Conservation (phyloP, 2,329 filamentous ascomycete species). For the Colletotrichum viniferum region DNA sequence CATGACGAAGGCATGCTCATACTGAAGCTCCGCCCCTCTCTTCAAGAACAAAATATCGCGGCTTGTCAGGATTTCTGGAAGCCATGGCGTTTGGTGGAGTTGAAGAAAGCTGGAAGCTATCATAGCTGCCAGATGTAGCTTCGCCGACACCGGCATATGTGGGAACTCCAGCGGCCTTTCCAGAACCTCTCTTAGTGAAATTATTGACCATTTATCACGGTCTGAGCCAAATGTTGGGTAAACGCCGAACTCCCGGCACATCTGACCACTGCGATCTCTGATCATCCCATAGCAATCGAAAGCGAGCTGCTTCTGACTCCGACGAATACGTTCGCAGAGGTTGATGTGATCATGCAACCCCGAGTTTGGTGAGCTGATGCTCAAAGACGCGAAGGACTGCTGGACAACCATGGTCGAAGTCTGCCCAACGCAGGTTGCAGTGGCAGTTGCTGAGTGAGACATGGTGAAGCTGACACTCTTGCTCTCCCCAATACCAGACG, state of each 20-base stretch:
- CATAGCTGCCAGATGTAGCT: conserved; percentile 21
- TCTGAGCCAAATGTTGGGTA: not conserved
- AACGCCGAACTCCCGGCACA: not conserved
- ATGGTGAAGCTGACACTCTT: not conserved
- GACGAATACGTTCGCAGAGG: not conserved
- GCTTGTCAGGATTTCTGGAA: conserved; percentile 1
- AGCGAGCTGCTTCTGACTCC: not conserved
- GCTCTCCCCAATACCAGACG: fast-evolving
- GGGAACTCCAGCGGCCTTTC: not conserved
- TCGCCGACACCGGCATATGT: not conserved
- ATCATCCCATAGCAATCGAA: not conserved
- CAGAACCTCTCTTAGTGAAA: conserved; percentile 14
- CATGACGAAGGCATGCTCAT: conserved; percentile 6
- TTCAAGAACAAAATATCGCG: conserved; percentile 19
- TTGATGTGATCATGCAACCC: not conserved
- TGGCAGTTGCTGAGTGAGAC: not conserved
- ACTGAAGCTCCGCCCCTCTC: not conserved
- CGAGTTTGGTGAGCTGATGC: fast-evolving
- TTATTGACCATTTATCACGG: not conserved
- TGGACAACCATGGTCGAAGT: not conserved
- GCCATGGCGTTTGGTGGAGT: conserved; percentile 27
- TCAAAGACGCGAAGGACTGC: fast-evolving
- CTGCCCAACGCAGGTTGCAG: not conserved
- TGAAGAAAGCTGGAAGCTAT: conserved; percentile 27
- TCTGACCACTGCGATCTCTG: not conserved